Base-by-base conservation (phyloP, 2,329 filamentous ascomycete species). In the Hypocrella siamensis region DNA sequence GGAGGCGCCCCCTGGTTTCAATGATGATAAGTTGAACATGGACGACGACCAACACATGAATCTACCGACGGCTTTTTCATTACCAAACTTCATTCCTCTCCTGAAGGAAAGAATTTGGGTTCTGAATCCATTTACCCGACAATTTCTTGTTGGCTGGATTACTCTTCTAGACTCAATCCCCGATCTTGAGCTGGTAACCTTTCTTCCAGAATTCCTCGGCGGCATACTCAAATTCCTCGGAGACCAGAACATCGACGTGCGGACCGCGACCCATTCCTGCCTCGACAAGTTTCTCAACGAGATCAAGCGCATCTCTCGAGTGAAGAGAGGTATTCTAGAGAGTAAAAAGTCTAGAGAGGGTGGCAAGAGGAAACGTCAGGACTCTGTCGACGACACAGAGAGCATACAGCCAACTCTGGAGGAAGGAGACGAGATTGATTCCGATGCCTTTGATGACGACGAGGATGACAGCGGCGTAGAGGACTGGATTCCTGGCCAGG, bases 401-500 rank as follows among this genome's bases (percentile, higher is more conserved):
- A 82, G 76, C 47, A 53, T 64, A 15, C 64, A 61, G 5, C 65
- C 65, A 5, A 67, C 65, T 12, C 58, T 63, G 9, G 75, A 79
- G 27, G 67, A 75, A 36, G 71, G 67, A 4, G 68, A 70, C 19
- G 69, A 76, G 37, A 57, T 75, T 17, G 69, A 61, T 30, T 72
- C 71, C 8, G 67, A 69, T 11, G 63, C 65, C 16, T 61, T 60
- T 19, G 61, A 63, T n/a, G 70, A 74, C 5, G 65, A 68, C 3
- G 67, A 67, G 21, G 69, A 69, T 19, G 58, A 65, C 12, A 75
- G 73, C 38, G 75, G 70, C 28, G 86, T 93, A 44, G 86, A 86
- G 37, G 90, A 96, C 48, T 98, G 88, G 85, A 78, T 96, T 28
- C 92, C 92, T 0, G 90, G 92, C 1, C 90, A 98, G 55, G 90